phyloP scores from a whole-genome alignment of 108 stramenopile genomes.

The Schizochytrium sp. region DNA sequence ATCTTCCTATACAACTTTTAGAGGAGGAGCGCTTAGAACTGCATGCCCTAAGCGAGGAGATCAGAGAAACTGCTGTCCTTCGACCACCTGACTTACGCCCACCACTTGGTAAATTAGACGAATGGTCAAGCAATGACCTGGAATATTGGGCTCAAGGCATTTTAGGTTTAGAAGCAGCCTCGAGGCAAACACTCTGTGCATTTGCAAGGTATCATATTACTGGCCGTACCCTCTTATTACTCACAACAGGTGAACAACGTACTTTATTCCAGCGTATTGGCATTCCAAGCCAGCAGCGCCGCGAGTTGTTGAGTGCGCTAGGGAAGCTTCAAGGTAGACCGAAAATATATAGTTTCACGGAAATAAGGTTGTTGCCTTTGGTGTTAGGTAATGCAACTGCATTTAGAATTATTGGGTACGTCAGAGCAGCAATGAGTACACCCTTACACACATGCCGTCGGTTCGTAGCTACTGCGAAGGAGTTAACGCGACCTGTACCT shows the following conservation, averaged over 20 bases:
- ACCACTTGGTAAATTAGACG: background rate
- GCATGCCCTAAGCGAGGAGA: background rate
- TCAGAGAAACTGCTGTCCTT: background rate
- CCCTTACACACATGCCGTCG: background rate
- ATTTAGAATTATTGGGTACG: constrained; percentile 42
- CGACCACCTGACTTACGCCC: background rate
- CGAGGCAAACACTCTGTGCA: background rate
- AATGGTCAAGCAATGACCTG: background rate
- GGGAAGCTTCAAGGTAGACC: background rate
- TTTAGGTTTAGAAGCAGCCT: background rate
- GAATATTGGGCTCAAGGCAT: background rate
- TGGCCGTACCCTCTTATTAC: background rate
- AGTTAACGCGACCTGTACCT: background rate
- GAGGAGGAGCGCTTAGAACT: background rate
- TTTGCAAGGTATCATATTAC: constrained; percentile 1
- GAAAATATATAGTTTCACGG: background rate
- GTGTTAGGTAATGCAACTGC: background rate
- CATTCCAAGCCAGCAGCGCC: constrained; percentile 6
- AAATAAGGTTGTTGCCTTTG: background rate
- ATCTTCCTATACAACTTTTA: background rate
- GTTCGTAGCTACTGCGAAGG: background rate
- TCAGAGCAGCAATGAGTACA: constrained; percentile 18
- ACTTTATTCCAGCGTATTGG: constrained; percentile 17
- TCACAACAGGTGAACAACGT: background rate
- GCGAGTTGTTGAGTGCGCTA: background rate